Conservation (phyloP, 2,329 filamentous ascomycete species). For the Chalaropsis ovoidea region DNA sequence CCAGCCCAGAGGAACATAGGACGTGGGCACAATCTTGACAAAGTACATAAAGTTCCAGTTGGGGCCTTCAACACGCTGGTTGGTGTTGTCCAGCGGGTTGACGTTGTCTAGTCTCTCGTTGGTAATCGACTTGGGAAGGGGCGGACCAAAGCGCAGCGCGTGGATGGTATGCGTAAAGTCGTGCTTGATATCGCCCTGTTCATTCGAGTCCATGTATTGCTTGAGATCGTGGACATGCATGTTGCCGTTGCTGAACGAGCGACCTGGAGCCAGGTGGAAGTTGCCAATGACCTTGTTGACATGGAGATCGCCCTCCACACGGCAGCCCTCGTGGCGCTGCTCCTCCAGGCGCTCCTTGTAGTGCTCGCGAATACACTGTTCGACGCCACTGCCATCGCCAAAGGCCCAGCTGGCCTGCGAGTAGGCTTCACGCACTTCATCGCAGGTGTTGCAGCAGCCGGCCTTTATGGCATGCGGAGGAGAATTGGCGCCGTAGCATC, state of each 20-base stretch:
- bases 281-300: slow-evolving; percentile 99
- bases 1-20: slow-evolving; percentile 87
- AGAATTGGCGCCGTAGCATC: slow-evolving; percentile 75
- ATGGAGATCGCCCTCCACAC: slow-evolving; percentile 79
- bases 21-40: slow-evolving; percentile 93
- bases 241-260: slow-evolving; percentile 91
- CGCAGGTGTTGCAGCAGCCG: slow-evolving; percentile 96
- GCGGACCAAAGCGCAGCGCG: slow-evolving; percentile 81
- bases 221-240: slow-evolving; percentile 97
- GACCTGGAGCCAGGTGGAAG: slow-evolving; percentile 94
- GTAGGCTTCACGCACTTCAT: slow-evolving; percentile 93
- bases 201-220: slow-evolving; percentile 68
- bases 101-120: slow-evolving; percentile 47
- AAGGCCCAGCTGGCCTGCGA: slow-evolving; percentile 86
- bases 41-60: slow-evolving; percentile 99
- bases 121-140: slow-evolving; percentile 61
- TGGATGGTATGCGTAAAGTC: slow-evolving; percentile 86
- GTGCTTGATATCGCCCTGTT: slow-evolving; percentile 53
- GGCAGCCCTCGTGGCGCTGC: slow-evolving; percentile 85
- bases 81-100: slow-evolving; percentile 66
- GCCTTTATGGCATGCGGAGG: slow-evolving; percentile 62
- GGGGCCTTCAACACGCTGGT: slow-evolving; percentile 67
- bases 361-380: slow-evolving; percentile 91
- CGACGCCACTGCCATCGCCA: slow-evolving; percentile 79
- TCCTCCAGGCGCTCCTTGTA: slow-evolving; percentile 80